Evolutionary conservation across 78 protist genomes (phyloP), one percentile per base, ranked within the genome.

Genomic region (Chrysochromulina tobinii): DNA sequence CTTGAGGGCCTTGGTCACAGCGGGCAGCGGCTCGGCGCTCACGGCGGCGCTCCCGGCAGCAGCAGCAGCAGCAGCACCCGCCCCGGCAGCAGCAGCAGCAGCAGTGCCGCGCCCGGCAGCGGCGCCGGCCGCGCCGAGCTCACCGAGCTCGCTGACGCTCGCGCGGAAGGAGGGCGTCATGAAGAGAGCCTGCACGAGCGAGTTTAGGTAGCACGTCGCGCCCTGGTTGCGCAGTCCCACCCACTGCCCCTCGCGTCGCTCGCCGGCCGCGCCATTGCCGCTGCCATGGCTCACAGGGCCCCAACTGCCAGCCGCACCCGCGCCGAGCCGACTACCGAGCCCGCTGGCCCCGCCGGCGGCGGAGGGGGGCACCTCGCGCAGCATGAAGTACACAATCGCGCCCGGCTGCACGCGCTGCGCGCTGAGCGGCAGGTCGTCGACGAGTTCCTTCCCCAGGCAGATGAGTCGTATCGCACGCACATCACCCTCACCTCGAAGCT

Each of bases 161-260:
- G 7, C 38, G 0, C 97, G 87, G 53, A 97, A 77, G 66, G 90
- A 84, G 25, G 96, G 97, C 6, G 94, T 85, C 95, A 90, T 92
- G 93, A 89, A 94, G 48, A 96, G 83, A 23, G 93, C 0, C 89
- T 96, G 97, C 38, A 95, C 51, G 59, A 96, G 94, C 51, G 96
- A 90, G 93, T 96, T 96, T 66, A 96, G 89, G 81, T 95, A 96
- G 91, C 97, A 96, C 14, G 97, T 96, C 27, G 97, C 94, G 0
- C 96, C 96, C 72, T 93, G 94, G 89, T 95, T 95, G 53, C 0
- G 54, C 25, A 95, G 92, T 2, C 96, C 96, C 15, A 92, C 94
- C 23, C 61, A 90, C 14, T 64, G 51, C 69, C 64, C 27, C 75
- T 7, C 50, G 27, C 27, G 38, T 6, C 17, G 15, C 11, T 18